Conservation (phyloP, 2,329 filamentous ascomycete genomes). For the Neofusicoccum parvum region DNA sequence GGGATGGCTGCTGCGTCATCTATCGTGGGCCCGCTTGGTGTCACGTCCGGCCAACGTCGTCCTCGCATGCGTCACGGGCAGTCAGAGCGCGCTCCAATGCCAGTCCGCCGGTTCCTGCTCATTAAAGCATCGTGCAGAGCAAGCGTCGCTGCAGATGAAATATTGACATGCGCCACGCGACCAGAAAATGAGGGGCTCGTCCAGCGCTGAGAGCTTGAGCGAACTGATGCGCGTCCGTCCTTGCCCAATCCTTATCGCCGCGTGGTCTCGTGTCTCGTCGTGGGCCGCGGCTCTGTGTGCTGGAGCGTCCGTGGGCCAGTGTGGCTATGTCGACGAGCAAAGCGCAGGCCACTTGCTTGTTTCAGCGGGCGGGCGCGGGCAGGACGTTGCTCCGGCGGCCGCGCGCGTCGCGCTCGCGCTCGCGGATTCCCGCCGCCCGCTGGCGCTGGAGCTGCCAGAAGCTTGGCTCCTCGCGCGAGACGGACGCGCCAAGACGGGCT, state of each 20-base stretch:
- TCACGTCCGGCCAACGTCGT: background rate
- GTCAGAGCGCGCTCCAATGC: background rate
- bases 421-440: background rate
- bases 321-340: background rate
- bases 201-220: too few species aligned
- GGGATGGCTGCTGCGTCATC: conserved; percentile 10
- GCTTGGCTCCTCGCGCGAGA: too few species aligned
- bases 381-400: background rate
- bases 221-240: too few species aligned
- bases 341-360: background rate
- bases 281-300: background rate
- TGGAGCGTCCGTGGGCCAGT: background rate
- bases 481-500: too few species aligned
- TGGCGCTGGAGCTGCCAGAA: too few species aligned
- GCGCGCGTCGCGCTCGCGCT: background rate
- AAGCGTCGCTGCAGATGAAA: background rate
- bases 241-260: background rate
- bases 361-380: background rate
- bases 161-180: conserved; percentile 1
- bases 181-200: background rate
- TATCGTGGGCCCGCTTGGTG: background rate
- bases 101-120: background rate
- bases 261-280: background rate
- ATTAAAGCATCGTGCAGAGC: background rate
- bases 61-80: background rate